These are phyloP conservation scores for Xylaria bambusicola DNA, from an alignment of 495 filamentous ascomycete genomes.

Conservation along the genomic window DNA sequence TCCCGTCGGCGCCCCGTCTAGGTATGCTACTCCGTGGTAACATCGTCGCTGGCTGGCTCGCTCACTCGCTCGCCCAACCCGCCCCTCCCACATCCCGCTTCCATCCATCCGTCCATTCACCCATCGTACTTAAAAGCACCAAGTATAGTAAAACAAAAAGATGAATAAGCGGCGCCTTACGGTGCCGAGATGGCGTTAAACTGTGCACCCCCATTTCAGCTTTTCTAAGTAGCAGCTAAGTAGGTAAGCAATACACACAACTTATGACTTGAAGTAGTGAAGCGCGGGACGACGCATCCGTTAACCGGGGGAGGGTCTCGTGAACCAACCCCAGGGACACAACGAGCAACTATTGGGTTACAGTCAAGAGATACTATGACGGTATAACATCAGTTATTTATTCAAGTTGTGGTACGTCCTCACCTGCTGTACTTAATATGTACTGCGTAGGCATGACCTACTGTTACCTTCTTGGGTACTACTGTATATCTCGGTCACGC, in stretches of 20 bases:
- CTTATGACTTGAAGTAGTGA: slow-evolving; percentile 3
- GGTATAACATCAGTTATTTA: neutral
- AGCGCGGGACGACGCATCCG: slow-evolving; percentile 13
- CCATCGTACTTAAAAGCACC: too few species aligned
- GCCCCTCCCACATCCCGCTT: too few species aligned
- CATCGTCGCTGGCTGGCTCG: slow-evolving; percentile 1
- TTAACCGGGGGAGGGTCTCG: slow-evolving; percentile 1
- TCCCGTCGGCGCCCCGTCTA: neutral
- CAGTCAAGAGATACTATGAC: slow-evolving; percentile 9
- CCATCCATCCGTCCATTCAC: too few species aligned
- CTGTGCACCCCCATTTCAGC: neutral
- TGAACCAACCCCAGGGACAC: neutral
- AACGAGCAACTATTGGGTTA: neutral
- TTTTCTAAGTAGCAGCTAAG: too few species aligned
- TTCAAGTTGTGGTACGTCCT: too few species aligned
- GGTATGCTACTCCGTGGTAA: neutral
- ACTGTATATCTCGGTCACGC: neutral
- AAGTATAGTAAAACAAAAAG: too few species aligned
- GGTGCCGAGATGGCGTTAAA: slow-evolving; percentile 2
- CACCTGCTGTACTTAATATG: neutral
- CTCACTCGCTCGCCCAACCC: neutral
- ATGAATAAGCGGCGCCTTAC: slow-evolving; percentile 7
- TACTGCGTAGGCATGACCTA: neutral
- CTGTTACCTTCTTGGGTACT: neutral
- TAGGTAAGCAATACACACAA: neutral